These are phyloP conservation scores for Ogataea kodamae DNA, from an alignment of 805 yeast species.

Conservation along the genomic window DNA sequence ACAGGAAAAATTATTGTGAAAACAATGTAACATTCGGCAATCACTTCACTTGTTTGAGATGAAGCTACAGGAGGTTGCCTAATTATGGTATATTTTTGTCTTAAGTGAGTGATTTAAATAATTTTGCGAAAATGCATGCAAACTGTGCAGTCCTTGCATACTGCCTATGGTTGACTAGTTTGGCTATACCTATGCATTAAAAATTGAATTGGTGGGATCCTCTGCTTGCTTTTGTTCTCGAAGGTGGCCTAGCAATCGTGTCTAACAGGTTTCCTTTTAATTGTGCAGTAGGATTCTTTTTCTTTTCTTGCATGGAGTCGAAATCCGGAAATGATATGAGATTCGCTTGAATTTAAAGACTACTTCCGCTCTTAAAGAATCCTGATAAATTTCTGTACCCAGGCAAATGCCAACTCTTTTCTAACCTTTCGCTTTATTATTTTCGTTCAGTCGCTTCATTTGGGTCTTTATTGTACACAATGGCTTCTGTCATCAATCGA, in stretches of 20 bases:
- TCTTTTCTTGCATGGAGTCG: constrained; percentile 5
- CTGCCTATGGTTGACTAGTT: no score
- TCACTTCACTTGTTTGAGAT: no score
- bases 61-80: no score
- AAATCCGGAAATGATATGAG: constrained; percentile 14
- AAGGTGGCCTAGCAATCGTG: constrained; percentile 2
- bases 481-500: constrained; percentile 15
- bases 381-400: no score
- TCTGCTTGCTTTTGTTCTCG: constrained; percentile 3
- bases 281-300: constrained; percentile 8
- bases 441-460: constrained; percentile 2
- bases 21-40: no score
- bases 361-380: constrained; percentile 2
- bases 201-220: no score
- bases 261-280: constrained; percentile 3
- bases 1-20: no score
- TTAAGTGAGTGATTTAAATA: no score
- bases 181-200: no score
- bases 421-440: neutral
- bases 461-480: constrained; percentile 3
- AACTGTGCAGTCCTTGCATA: no score
- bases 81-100: no score
- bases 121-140: no score
- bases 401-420: constrained; percentile 1
- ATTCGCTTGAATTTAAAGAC: constrained; percentile 6